Conservation (phyloP, 306 rosid species). For the Medicago truncatula region MtrunA17r5.0-ANR NC_053046.1:35272501-35273000, state of each 20-base stretch:
- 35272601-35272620: neutral
- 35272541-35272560: neutral
- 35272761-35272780: constrained; percentile 31
- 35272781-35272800: constrained; percentile 1
- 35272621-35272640: neutral
- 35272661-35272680: constrained; percentile 20
- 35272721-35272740: constrained; percentile 19
- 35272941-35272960: constrained; percentile 29
- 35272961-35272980: constrained; percentile 31
- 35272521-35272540: neutral
- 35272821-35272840: constrained; percentile 15
- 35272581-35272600: neutral
- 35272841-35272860: neutral
- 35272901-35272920: constrained; percentile 28
- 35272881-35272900: constrained; percentile 19
- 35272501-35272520: constrained; percentile 9
- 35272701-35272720: neutral
- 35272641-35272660: constrained; percentile 6
- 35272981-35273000: constrained; percentile 28
- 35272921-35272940: constrained; percentile 20
- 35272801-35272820: constrained; percentile 25
- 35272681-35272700: neutral
- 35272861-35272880: constrained; percentile 26
- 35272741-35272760: constrained; percentile 26
- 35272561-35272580: neutral